Conservation (phyloP, 352 stramenopile genomes). For the Globisporangium alternatum region DNA sequence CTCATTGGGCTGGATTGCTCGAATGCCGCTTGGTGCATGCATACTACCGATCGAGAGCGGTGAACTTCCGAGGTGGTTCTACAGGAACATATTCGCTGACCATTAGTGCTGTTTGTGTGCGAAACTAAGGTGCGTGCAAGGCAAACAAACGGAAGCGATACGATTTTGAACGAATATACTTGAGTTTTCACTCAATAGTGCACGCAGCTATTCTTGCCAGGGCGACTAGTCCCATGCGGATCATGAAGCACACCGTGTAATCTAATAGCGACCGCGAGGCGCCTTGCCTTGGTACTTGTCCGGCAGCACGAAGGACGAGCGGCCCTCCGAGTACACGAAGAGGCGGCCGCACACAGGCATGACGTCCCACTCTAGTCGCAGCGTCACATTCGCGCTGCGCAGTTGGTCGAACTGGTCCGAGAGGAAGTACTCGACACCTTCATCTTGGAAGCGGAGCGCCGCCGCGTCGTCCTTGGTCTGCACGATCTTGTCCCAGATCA, state of each 20-base stretch:
- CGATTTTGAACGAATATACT: too few relatives aligned
- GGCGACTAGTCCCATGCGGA: neutral
- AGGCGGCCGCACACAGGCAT: constrained; percentile 83
- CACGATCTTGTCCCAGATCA: constrained; percentile 86
- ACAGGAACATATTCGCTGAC: too few relatives aligned
- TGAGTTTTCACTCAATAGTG: too few relatives aligned
- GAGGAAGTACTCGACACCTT: constrained; percentile 83
- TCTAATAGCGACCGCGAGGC: constrained; percentile 17
- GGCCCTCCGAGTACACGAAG: constrained; percentile 58
- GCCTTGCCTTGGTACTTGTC: constrained; percentile 67
- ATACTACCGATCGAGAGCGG: too few relatives aligned
- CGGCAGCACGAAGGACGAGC: constrained; percentile 58
- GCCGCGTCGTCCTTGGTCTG: constrained; percentile 50
- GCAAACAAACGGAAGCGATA: too few relatives aligned
- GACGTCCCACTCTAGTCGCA: constrained; percentile 83
- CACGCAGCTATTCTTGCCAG: too few relatives aligned
- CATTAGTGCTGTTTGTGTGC: too few relatives aligned
- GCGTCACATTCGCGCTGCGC: constrained; percentile 71
- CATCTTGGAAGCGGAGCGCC: constrained; percentile 49
- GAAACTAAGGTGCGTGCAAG: too few relatives aligned
- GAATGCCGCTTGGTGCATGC: too few relatives aligned
- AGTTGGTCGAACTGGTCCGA: constrained; percentile 77
- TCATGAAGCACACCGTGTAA: neutral
- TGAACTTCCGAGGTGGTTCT: too few relatives aligned
- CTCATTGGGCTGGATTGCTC: too few relatives aligned